Conservation (phyloP, 805 yeast species). For the Candida xiaguanensis region DNA sequence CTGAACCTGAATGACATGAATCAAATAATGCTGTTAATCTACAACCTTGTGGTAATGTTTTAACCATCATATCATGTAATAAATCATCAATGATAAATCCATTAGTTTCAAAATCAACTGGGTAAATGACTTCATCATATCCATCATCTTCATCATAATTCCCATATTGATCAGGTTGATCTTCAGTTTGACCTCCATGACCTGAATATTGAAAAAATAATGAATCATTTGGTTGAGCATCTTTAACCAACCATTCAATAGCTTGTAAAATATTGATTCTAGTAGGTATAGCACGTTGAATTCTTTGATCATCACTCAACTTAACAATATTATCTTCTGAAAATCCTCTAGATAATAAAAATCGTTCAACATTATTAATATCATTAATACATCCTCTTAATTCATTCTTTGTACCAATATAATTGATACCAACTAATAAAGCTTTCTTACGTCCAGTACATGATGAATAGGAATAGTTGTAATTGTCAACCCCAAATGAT, state of each 20-base stretch:
- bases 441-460: slow-evolving; percentile 76
- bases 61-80: slow-evolving; percentile 69
- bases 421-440: slow-evolving; percentile 72
- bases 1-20: slow-evolving; percentile 85
- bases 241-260: slow-evolving; percentile 76
- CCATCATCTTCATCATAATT: slow-evolving; percentile 79
- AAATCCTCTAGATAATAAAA: slow-evolving; percentile 46
- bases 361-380: slow-evolving; percentile 49
- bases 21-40: slow-evolving; percentile 78
- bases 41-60: slow-evolving; percentile 66
- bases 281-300: slow-evolving; percentile 55
- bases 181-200: slow-evolving; percentile 76
- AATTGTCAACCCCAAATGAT: slow-evolving; percentile 16
- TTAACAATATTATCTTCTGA: slow-evolving; percentile 53
- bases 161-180: slow-evolving; percentile 23
- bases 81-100: slow-evolving; percentile 75
- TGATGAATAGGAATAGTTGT: slow-evolving; percentile 57
- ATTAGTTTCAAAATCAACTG: slow-evolving; percentile 62
- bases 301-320: slow-evolving; percentile 53
- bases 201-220: slow-evolving; percentile 83
- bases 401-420: slow-evolving; percentile 58
- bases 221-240: slow-evolving; percentile 73
- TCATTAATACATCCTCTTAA: slow-evolving; percentile 82
- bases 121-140: slow-evolving; percentile 67
- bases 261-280: slow-evolving; percentile 69